These are phyloP conservation scores for Pascua guehoae DNA, from an alignment of 1,284 basidiomycete species.

Conservation along the genomic window DNA sequence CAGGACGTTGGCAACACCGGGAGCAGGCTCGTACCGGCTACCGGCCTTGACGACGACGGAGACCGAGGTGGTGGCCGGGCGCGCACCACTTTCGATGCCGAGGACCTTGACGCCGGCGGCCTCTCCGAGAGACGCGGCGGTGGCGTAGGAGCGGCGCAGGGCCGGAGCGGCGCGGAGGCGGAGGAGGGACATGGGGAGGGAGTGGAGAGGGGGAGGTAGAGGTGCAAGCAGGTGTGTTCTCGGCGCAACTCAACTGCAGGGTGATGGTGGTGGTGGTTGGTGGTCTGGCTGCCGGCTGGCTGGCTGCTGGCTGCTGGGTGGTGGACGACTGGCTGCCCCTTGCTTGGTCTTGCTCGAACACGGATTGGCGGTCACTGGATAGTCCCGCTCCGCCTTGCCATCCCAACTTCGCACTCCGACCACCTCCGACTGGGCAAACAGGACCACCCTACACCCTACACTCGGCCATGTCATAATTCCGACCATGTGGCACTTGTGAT, in stretches of 20 bases:
- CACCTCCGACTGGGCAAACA: no score
- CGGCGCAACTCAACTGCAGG: conserved; percentile 4
- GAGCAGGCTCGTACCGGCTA: conserved; percentile 75
- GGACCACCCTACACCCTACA: no score
- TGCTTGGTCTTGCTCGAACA: no score
- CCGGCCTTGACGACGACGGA: conserved; percentile 89
- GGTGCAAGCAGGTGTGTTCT: conserved; percentile 3
- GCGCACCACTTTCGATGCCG: conserved; percentile 67
- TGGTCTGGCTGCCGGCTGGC: not conserved
- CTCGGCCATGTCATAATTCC: no score
- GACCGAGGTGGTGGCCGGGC: conserved; percentile 70
- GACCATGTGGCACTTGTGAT: no score
- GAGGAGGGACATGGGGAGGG: conserved; percentile 22
- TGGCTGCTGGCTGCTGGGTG: not conserved
- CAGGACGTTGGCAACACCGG: conserved; percentile 83
- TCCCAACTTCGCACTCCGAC: no score
- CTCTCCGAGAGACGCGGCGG: conserved; percentile 68
- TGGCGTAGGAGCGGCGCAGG: conserved; percentile 21
- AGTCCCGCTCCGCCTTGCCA: no score
- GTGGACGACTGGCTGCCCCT: no score
- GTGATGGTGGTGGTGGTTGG: not conserved
- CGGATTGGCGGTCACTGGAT: no score
- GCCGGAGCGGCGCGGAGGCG: conserved; percentile 23
- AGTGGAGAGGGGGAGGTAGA: conserved; percentile 10
- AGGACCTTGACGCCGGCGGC: conserved; percentile 77